Evolutionary conservation across 176 grass and related monocot genomes (phyloP).

Genomic region (Stipa capillata): DNA sequence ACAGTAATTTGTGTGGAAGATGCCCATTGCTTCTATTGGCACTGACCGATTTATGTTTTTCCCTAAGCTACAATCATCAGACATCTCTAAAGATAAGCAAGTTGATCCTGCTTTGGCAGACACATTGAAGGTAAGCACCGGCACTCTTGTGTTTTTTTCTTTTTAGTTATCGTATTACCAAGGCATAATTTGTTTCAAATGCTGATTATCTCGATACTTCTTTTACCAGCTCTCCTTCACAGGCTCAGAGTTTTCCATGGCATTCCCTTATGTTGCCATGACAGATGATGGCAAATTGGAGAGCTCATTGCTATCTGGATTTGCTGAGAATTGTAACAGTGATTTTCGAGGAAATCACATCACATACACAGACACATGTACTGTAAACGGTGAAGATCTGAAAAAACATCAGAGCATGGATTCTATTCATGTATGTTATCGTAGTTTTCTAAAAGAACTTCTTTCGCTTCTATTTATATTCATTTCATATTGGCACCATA

Average conservation of each 20-base stretch:
- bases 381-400: conserved; percentile 25
- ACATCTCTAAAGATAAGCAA: conserved; percentile 72
- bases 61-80: conserved; percentile 69
- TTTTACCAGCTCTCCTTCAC: conserved; percentile 50
- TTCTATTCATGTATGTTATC: conserved; percentile 46
- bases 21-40: not conserved
- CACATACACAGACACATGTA: conserved; percentile 46
- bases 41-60: conserved; percentile 14
- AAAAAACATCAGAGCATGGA: conserved; percentile 53
- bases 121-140: conserved; percentile 54
- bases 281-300: conserved; percentile 62
- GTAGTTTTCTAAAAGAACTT: not conserved
- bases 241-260: conserved; percentile 79
- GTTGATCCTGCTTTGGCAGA: conserved; percentile 58
- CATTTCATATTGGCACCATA: not conserved
- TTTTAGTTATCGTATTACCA: not conserved
- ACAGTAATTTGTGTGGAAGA: not conserved
- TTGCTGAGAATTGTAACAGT: conserved; percentile 63
- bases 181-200: not conserved
- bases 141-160: not conserved
- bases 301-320: conserved; percentile 57
- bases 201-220: conserved; percentile 1
- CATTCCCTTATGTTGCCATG: conserved; percentile 72
- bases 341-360: conserved; percentile 43
- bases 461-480: not conserved